Percentiles rank a stretch among this genome's conserved stretches.
These are phyloP conservation scores for Xerophyta viscosa DNA, from an alignment of 106 monocot species.

Conservation along the genomic window DNA sequence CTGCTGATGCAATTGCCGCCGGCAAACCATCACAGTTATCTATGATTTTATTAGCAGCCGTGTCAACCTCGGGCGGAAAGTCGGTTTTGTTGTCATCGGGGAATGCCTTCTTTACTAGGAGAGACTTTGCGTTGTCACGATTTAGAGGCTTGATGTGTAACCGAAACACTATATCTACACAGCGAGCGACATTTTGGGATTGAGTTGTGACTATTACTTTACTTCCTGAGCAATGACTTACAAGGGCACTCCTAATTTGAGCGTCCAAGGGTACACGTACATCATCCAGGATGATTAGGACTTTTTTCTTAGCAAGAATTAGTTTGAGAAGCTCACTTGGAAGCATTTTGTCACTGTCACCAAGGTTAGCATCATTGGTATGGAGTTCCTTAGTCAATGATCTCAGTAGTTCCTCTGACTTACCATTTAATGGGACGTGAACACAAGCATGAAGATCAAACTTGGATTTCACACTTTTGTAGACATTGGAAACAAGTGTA, in stretches of 20 bases:
- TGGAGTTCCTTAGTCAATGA: neutral
- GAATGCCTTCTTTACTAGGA: no score
- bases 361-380: neutral
- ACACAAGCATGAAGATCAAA: constrained; percentile 37
- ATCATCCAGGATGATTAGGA: constrained; percentile 37
- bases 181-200: constrained; percentile 1
- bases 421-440: constrained; percentile 15
- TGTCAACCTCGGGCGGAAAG: no score
- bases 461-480: constrained; percentile 7
- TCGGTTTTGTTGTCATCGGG: no score
- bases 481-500: constrained; percentile 27
- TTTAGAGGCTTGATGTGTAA: constrained; percentile 7
- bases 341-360: constrained; percentile 11
- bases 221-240: neutral
- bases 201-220: constrained; percentile 17
- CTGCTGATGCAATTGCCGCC: constrained; percentile 1
- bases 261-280: constrained; percentile 12
- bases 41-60: no score
- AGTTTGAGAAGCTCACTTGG: neutral
- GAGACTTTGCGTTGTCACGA: neutral
- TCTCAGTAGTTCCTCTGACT: constrained; percentile 3
- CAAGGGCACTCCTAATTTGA: constrained; percentile 7
- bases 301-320: constrained; percentile 5
- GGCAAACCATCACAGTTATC: constrained; percentile 9
- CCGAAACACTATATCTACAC: neutral